Base-by-base conservation (phyloP, 192 early-diverging fungal genomes). In the Hyaloraphidium curvatum region DNA sequence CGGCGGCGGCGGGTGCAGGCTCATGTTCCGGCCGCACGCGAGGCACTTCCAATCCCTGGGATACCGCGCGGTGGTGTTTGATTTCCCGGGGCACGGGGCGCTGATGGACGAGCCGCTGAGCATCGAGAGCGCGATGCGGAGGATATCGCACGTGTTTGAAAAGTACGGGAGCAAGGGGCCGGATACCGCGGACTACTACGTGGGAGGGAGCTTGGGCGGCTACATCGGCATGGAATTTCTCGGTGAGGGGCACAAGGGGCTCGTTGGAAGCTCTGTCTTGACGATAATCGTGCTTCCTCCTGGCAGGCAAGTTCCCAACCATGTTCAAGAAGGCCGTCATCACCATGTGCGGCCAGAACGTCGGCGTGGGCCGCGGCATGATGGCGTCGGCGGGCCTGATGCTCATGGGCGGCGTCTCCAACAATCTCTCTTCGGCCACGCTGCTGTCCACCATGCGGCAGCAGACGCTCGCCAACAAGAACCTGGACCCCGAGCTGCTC, bases 161-260 rank as follows among this genome's bases (percentile, higher is more conserved):
- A 28, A 58, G n/a, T 39, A 61, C 25, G 55, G 51, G 13, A 17
- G 13, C 11, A 4, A 13, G 16, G 16, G 28, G 30, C 19, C 60
- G 22, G 52, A 28, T 2, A 48, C 11, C 2, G 59, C 33, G 57
- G 25, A 43, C 31, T 22, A 60, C 3, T 61, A 61, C 48, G 50
- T 61, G 13, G 59, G 59, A 9, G 59, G 59, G 9, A 55, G 51
- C 3, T 21, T 61, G 40, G 59, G 59, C 16, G 59, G 52, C 2
- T 61, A 61, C 28, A 61, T 61, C 29, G 59, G 59, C 19, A 61
- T 61, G 59, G 59, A 61, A 39, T 25, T 61, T 5, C 59, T 61
- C 17, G 59, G 43, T 48, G 43, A 48, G n/a, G n/a, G n/a, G n/a
- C n/a, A n/a, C n/a, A n/a, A n/a, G n/a, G n/a, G n/a, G n/a, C n/a